Conservation (phyloP, 2,329 filamentous ascomycete species). For the Arthrobotrys conoides region DNA sequence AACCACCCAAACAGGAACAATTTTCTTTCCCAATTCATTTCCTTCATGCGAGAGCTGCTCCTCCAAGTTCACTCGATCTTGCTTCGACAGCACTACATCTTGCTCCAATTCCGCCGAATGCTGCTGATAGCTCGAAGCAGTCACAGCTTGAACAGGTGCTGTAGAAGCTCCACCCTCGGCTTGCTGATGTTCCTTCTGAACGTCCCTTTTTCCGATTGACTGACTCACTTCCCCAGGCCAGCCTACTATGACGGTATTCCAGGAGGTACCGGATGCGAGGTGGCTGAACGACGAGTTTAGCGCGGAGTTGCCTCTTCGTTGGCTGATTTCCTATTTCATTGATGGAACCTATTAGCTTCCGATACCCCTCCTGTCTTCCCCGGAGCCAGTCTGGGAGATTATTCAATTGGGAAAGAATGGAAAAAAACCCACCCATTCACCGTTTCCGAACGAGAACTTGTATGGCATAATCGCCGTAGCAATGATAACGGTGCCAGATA, state of each 20-base stretch:
- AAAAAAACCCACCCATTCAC: conserved; percentile 71
- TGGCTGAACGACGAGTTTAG: conserved; percentile 92
- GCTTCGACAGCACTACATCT: conserved; percentile 78
- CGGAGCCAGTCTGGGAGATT: background rate
- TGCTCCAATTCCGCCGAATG: conserved; percentile 68
- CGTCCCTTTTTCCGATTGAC: conserved; percentile 43
- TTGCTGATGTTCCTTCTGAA: conserved; percentile 61
- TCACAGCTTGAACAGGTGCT: conserved; percentile 52
- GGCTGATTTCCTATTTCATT: conserved; percentile 76
- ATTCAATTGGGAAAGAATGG: background rate
- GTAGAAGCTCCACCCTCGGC: conserved; percentile 60
- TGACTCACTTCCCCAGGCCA: conserved; percentile 87
- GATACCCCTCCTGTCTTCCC: background rate
- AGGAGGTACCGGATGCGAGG: conserved; percentile 86
- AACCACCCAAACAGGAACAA: conserved; percentile 88
- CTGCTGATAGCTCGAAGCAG: conserved; percentile 41
- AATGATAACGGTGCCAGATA: conserved; percentile 76
- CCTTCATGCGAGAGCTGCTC: conserved; percentile 69
- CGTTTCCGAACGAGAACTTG: conserved; percentile 71
- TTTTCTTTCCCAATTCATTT: conserved; percentile 71
- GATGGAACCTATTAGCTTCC: background rate
- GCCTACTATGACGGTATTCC: conserved; percentile 92
- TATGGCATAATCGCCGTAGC: conserved; percentile 76
- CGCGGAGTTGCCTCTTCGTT: conserved; percentile 88
- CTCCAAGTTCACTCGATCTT: conserved; percentile 81